Conservation (phyloP, 768 basidiomycete genomes). For the Exidia glandulosa region DNA sequence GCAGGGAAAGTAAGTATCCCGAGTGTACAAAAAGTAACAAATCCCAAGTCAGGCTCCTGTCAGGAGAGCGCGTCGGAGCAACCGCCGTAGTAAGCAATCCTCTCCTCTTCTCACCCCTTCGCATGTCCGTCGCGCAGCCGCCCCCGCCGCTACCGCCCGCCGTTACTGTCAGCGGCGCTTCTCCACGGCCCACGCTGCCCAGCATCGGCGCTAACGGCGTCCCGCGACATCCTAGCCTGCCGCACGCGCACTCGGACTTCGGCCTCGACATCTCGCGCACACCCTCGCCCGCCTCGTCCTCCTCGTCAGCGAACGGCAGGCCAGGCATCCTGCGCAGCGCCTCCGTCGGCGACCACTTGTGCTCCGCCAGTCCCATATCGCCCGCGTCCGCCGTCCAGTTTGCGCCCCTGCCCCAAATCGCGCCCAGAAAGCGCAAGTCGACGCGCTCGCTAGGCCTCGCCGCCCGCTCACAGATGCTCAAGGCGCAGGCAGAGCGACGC, state of each 20-base stretch:
- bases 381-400: not conserved
- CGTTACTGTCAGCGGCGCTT: not conserved
- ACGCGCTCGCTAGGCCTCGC: not conserved
- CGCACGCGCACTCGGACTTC: not conserved
- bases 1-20: too few relatives aligned
- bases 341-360: not conserved
- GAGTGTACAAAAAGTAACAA: too few relatives aligned
- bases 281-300: not conserved
- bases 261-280: not conserved
- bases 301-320: not conserved
- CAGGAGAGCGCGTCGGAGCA: too few relatives aligned
- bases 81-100: too few relatives aligned
- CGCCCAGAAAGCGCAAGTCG: not conserved
- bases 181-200: not conserved
- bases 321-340: not conserved
- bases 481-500: not conserved
- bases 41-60: too few relatives aligned
- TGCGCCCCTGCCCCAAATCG: not conserved
- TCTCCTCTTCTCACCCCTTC: not conserved
- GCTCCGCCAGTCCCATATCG: not conserved
- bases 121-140: not conserved
- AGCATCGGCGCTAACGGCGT: not conserved
- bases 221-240: not conserved
- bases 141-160: not conserved
- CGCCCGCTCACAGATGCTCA: not conserved